Evolutionary conservation across 805 yeast species (phyloP).

Genomic region (Clavispora vitiphila): DNA sequence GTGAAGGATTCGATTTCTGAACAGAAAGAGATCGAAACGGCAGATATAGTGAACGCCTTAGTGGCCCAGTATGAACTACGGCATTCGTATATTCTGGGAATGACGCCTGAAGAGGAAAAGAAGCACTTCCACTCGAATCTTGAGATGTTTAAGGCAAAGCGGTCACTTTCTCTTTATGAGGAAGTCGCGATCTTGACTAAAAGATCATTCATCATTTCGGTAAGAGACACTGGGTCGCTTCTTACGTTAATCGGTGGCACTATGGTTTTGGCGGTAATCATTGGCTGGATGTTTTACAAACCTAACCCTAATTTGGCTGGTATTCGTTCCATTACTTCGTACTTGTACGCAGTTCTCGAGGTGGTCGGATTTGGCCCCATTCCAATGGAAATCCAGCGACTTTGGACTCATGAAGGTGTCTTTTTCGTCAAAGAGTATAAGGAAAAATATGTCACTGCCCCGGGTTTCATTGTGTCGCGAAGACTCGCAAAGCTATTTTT

Average conservation of each 20-base stretch:
- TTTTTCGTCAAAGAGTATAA: conserved; percentile 53
- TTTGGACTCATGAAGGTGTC: conserved; percentile 35
- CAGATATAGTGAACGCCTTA: conserved; percentile 5
- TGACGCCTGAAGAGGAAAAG: conserved; percentile 12
- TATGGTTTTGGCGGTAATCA: conserved; percentile 49
- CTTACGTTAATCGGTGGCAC: conserved; percentile 36
- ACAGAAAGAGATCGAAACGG: conserved; percentile 10
- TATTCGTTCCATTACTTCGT: conserved; percentile 48
- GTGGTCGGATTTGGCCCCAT: conserved; percentile 37
- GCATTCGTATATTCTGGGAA: background rate
- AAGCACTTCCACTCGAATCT: conserved; percentile 15
- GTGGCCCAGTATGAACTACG: conserved; percentile 8
- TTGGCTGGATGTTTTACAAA: conserved; percentile 73
- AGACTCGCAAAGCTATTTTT: conserved; percentile 58
- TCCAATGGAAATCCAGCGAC: conserved; percentile 34
- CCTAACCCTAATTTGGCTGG: conserved; percentile 61
- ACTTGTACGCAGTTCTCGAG: conserved; percentile 34
- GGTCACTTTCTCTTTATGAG: conserved; percentile 22
- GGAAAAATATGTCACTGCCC: conserved; percentile 61
- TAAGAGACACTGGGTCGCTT: conserved; percentile 30
- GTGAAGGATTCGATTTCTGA: conserved; percentile 13
- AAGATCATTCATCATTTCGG: conserved; percentile 28
- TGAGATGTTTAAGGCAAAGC: conserved; percentile 13
- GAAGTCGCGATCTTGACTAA: conserved; percentile 32
- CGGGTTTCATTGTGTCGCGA: conserved; percentile 64